Conservation (phyloP, 148 eudicot species). For the Camellia sinensis region DNA sequence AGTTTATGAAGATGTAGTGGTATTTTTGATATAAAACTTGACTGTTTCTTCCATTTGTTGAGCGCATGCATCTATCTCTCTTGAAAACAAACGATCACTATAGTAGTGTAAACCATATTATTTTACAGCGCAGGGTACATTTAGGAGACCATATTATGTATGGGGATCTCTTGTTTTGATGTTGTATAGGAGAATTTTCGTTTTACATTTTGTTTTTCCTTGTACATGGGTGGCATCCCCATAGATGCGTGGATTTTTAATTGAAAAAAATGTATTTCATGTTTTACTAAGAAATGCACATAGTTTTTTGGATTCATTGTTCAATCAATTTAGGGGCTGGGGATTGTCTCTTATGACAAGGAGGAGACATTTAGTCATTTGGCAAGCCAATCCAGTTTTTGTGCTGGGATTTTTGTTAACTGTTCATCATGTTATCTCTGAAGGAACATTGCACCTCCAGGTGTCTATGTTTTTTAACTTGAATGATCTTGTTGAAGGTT, state of each 20-base stretch:
- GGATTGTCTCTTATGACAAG: not conserved
- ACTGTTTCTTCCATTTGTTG: no score
- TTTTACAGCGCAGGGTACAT: not conserved
- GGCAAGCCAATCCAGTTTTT: slow-evolving; percentile 14
- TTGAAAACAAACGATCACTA: not conserved
- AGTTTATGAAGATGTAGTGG: no score
- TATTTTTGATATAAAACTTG: no score
- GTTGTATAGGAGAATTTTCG: no score
- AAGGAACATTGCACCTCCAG: slow-evolving; percentile 45
- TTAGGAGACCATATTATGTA: no score
- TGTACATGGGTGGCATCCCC: no score
- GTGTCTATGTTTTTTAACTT: slow-evolving; percentile 62
- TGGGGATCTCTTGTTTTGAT: no score
- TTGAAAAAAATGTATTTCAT: not conserved
- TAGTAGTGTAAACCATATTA: no score
- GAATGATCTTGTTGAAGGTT: slow-evolving; percentile 98
- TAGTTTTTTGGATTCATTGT: not conserved
- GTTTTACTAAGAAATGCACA: not conserved
- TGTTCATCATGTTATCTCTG: slow-evolving; percentile 30
- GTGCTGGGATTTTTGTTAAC: slow-evolving; percentile 17
- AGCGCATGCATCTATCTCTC: no score
- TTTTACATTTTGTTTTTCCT: no score
- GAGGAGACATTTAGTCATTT: slow-evolving; percentile 9
- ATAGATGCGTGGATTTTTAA: no score
- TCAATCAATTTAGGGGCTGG: not conserved